Evolutionary conservation across 306 rosid species (phyloP).

Genomic region (Macrotyloma uniflorum): DNA sequence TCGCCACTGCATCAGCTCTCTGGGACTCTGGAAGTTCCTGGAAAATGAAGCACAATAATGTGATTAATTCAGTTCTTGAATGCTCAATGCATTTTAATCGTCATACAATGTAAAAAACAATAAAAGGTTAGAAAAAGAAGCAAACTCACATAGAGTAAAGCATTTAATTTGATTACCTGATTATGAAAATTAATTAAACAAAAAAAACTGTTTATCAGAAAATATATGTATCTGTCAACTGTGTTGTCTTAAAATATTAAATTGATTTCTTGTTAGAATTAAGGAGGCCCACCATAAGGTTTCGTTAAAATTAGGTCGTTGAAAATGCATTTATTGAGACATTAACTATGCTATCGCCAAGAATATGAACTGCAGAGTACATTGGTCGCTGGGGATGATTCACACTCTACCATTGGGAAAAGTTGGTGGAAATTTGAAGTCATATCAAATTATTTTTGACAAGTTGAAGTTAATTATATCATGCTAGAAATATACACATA

Average conservation of each 20-base stretch:
- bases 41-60: neutral
- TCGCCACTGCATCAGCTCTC: slow-evolving; percentile 91
- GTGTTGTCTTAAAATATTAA: neutral
- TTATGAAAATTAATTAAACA: neutral
- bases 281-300: slow-evolving; percentile 28
- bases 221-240: slow-evolving; percentile 24
- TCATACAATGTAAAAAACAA: neutral
- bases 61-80: neutral
- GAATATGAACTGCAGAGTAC: neutral
- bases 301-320: slow-evolving; percentile 36
- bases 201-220: neutral
- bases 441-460: too few species aligned
- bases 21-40: slow-evolving; percentile 93
- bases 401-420: too few species aligned
- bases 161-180: neutral
- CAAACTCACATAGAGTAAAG: neutral
- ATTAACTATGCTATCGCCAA: neutral
- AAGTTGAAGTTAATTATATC: neutral
- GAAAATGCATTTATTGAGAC: slow-evolving; percentile 28
- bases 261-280: neutral
- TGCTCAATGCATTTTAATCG: neutral
- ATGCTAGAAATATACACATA: neutral
- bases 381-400: neutral
- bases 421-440: too few species aligned
- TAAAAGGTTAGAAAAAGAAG: too few species aligned